Percentiles rank a stretch among this genome's conserved stretches.
Evolutionary conservation across 352 stramenopile species (phyloP).

Genomic region (Blastocystis sp.): DNA sequence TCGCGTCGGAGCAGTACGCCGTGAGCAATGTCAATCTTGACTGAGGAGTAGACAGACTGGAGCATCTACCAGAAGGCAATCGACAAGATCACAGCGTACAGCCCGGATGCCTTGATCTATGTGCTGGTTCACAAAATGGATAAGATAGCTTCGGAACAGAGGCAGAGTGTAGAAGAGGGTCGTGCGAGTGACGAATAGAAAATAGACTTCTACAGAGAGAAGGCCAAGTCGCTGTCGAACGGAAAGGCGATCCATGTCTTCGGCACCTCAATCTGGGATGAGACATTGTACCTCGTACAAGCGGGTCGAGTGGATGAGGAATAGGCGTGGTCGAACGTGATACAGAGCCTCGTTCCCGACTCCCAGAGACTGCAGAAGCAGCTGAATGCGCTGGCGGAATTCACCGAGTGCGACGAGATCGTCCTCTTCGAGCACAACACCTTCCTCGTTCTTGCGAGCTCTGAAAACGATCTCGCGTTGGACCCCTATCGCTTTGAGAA

Average conservation of each 20-base stretch:
- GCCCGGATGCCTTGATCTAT: slow-evolving; percentile 96
- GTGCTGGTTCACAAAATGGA: slow-evolving; percentile 99
- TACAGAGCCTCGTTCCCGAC: slow-evolving; percentile 98
- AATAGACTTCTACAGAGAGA: slow-evolving; percentile 53
- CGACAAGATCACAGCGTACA: slow-evolving; percentile 97
- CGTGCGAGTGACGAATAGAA: slow-evolving; percentile 23
- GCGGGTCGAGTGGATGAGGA: background rate
- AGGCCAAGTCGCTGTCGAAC: slow-evolving; percentile 50
- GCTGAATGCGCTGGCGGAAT: slow-evolving; percentile 93
- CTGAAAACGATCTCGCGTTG: slow-evolving; percentile 85
- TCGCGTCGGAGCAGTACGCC: slow-evolving; percentile 81
- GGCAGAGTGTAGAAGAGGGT: background rate
- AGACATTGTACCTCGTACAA: slow-evolving; percentile 93
- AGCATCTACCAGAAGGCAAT: slow-evolving; percentile 77
- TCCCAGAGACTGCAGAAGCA: slow-evolving; percentile 93
- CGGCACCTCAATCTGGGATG: slow-evolving; percentile 98
- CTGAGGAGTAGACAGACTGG: slow-evolving; percentile 76
- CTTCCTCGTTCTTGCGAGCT: slow-evolving; percentile 97
- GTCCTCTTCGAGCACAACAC: slow-evolving; percentile 97
- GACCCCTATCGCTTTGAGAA: slow-evolving; percentile 98
- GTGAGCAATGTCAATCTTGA: slow-evolving; percentile 81
- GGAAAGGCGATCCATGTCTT: slow-evolving; percentile 79
- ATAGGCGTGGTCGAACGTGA: slow-evolving; percentile 95
- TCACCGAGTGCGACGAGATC: slow-evolving; percentile 92
- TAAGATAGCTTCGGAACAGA: slow-evolving; percentile 80